Percentiles rank a stretch among this genome's conserved stretches.
Conservation (phyloP, 768 basidiomycete genomes). For the Lentinula detonsa region DNA sequence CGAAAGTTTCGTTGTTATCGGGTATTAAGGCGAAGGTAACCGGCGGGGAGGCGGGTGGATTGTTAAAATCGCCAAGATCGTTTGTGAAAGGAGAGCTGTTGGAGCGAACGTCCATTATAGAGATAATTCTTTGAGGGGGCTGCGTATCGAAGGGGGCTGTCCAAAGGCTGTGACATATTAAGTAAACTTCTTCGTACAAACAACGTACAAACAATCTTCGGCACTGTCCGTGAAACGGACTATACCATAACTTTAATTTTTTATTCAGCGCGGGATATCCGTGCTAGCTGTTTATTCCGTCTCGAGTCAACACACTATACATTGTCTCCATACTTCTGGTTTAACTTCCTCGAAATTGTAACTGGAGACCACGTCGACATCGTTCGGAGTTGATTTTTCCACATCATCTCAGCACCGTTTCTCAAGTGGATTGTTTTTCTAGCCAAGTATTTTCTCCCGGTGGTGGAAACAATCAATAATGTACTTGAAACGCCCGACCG, state of each 20-base stretch:
- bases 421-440: background rate
- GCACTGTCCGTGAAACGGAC: background rate
- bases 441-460: background rate
- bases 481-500: background rate
- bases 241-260: background rate
- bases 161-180: background rate
- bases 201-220: background rate
- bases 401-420: background rate
- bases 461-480: background rate
- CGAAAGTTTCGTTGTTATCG: background rate
- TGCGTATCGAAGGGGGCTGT: constrained; percentile 3
- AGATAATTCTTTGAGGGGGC: background rate
- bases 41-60: background rate
- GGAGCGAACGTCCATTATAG: constrained; percentile 3
- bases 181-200: background rate
- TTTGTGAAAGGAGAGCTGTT: background rate
- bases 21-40: constrained; percentile 4
- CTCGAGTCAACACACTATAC: no score
- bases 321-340: no score
- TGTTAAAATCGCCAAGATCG: constrained; percentile 1
- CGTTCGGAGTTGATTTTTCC: background rate
- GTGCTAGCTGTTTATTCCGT: no score
- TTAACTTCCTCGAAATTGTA: no score
- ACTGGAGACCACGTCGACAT: no score
- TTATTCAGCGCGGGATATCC: background rate